These are phyloP conservation scores for Myxozyma mucilagina DNA, from an alignment of 805 yeast genomes.

Conservation along the genomic window DNA sequence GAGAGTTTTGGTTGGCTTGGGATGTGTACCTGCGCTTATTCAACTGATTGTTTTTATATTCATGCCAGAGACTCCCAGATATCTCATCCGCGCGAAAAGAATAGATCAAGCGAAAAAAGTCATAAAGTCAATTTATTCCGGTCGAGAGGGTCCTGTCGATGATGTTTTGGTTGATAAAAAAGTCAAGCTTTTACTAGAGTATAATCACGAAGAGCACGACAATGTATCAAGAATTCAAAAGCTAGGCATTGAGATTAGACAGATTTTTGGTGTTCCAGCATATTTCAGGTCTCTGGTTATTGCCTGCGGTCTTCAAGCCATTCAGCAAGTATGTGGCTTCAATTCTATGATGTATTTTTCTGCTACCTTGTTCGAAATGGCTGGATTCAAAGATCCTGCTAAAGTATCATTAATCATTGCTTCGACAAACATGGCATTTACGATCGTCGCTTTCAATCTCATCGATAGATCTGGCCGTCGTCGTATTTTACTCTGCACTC, in stretches of 20 bases:
- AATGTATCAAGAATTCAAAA: conserved; percentile 19
- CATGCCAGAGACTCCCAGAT: conserved; percentile 96
- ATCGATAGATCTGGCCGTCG: conserved; percentile 90
- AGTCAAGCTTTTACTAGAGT: conserved; percentile 57
- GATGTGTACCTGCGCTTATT: conserved; percentile 81
- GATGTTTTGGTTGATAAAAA: conserved; percentile 65
- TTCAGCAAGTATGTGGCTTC: conserved; percentile 96
- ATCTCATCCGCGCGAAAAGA: conserved; percentile 68
- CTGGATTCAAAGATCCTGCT: conserved; percentile 86
- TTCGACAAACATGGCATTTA: conserved; percentile 89
- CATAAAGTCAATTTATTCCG: conserved; percentile 56
- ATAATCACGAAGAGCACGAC: conserved; percentile 27
- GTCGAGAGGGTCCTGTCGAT: conserved; percentile 49
- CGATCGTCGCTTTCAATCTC: conserved; percentile 78
- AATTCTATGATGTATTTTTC: conserved; percentile 95
- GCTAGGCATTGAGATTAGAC: conserved; percentile 38
- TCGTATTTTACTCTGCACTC: conserved; percentile 67
- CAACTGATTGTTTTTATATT: conserved; percentile 77
- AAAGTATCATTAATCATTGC: conserved; percentile 92
- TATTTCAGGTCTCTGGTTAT: conserved; percentile 85
- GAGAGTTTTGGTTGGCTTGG: conserved; percentile 88
- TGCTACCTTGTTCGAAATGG: conserved; percentile 85
- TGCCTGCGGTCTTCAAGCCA: conserved; percentile 92
- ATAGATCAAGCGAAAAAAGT: conserved; percentile 67
- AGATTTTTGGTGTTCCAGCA: conserved; percentile 45